A percentile compares a stretch with the other conserved stretches of the same genome.
Conservation (phyloP, 2,329 filamentous ascomycete genomes). For the Xylariomycetidae sp. region DNA sequence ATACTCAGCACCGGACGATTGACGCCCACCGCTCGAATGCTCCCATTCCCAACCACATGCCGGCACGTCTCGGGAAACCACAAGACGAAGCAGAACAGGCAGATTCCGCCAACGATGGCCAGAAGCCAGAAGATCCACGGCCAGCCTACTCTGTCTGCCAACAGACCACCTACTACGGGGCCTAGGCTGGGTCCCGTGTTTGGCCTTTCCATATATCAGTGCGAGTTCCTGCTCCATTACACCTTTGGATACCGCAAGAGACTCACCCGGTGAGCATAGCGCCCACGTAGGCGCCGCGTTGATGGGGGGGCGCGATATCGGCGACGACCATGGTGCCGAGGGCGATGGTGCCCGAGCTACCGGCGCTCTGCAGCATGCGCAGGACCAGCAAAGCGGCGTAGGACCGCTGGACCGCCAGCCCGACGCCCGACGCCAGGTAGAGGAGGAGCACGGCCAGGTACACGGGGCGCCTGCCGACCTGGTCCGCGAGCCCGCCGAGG, state of each 20-base stretch:
- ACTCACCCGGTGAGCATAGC: constrained; percentile 4
- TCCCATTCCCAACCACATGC: constrained; percentile 2
- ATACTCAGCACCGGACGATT: background rate
- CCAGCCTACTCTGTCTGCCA: constrained; percentile 40
- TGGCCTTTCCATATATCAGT: background rate
- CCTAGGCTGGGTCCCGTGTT: constrained; percentile 15
- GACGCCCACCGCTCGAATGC: background rate
- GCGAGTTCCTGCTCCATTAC: too few relatives aligned
- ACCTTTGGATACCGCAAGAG: too few relatives aligned
- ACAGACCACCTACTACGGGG: constrained; percentile 40
- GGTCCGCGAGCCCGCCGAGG: constrained; percentile 6
- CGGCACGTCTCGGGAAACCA: constrained; percentile 3
- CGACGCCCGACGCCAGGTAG: constrained; percentile 9
- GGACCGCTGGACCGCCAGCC: constrained; percentile 7
- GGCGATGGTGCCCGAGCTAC: constrained; percentile 9
- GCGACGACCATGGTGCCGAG: constrained; percentile 6
- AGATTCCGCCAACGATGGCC: constrained; percentile 28
- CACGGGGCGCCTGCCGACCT: constrained; percentile 5
- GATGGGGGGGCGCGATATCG: constrained; percentile 3
- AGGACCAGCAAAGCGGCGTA: constrained; percentile 8
- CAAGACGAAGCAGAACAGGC: constrained; percentile 14
- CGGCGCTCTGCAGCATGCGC: constrained; percentile 10
- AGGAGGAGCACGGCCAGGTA: constrained; percentile 4
- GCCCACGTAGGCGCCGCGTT: constrained; percentile 7
- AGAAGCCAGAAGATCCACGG: constrained; percentile 42